phyloP scores from a whole-genome alignment of 2,329 filamentous ascomycete species.

The Aspergillus aculeatus region DNA sequence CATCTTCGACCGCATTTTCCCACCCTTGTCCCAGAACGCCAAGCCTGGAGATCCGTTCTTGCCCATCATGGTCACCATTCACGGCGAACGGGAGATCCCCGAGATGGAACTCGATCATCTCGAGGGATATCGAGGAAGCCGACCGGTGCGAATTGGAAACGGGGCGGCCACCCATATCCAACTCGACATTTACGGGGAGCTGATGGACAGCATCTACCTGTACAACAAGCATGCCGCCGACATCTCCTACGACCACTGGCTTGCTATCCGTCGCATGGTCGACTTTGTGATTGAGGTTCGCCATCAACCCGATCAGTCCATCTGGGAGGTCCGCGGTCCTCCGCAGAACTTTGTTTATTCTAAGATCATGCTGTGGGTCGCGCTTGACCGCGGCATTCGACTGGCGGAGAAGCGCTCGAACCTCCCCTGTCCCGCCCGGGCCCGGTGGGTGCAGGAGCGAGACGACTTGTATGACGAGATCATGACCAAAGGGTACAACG shows the following conservation, averaged over 20 bases:
- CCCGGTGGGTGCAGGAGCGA: conserved; percentile 64
- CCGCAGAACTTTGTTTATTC: conserved; percentile 71
- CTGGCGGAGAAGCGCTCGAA: conserved; percentile 69
- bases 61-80: conserved; percentile 80
- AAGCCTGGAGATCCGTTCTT: conserved; percentile 54
- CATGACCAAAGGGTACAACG: conserved; percentile 76
- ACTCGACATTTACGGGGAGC: conserved; percentile 76
- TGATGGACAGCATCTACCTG: conserved; percentile 74
- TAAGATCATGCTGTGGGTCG: conserved; percentile 83
- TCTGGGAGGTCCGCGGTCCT: conserved; percentile 68
- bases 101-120: conserved; percentile 68
- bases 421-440: conserved; percentile 69
- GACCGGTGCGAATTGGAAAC: conserved; percentile 73
- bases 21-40: conserved; percentile 53
- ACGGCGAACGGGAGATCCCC: conserved; percentile 71
- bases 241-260: conserved; percentile 74
- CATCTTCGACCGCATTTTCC: conserved; percentile 66
- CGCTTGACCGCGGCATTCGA: conserved; percentile 71
- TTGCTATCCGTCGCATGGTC: conserved; percentile 64
- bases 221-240: conserved; percentile 80
- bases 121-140: conserved; percentile 69
- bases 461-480: conserved; percentile 72
- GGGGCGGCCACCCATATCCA: conserved; percentile 71
- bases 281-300: conserved; percentile 63
- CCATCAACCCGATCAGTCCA: conserved; percentile 72